Percentiles rank a stretch among this genome's conserved stretches.
Conservation (phyloP, 1,139 yeast species). For the Kurtzmaniella quercitrusa region DNA sequence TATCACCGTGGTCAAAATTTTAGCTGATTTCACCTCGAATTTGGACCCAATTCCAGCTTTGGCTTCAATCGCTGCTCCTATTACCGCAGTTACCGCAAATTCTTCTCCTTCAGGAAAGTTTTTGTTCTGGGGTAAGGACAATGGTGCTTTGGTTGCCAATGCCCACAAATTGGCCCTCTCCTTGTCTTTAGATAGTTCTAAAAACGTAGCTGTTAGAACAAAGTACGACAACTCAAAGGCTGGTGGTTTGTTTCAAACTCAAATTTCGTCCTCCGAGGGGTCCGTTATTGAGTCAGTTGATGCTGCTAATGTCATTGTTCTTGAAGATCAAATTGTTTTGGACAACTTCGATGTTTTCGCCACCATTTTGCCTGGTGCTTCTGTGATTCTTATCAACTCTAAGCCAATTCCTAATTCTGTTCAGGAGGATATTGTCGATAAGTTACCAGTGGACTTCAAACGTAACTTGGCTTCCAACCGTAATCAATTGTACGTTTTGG, state of each 20-base stretch:
- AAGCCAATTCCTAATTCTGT: conserved; percentile 36
- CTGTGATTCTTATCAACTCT: conserved; percentile 46
- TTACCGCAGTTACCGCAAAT: conserved; percentile 28
- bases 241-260: conserved; percentile 83
- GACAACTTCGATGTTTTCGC: conserved; percentile 57
- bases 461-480: conserved; percentile 51
- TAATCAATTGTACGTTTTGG: conserved; percentile 50
- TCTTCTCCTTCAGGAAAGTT: conserved; percentile 47
- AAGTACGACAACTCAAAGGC: conserved; percentile 65
- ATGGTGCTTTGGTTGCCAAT: conserved; percentile 49
- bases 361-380: conserved; percentile 54
- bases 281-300: conserved; percentile 41
- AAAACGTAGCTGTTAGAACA: conserved; percentile 53
- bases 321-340: conserved; percentile 56
- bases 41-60: conserved; percentile 21
- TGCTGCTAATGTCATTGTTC: conserved; percentile 57
- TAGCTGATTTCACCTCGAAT: conserved; percentile 38
- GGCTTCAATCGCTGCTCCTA: conserved; percentile 11
- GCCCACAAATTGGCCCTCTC: conserved; percentile 69
- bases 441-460: conserved; percentile 52
- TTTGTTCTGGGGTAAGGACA: conserved; percentile 68
- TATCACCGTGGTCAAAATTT: conserved; percentile 45
- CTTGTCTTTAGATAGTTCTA: conserved; percentile 60
- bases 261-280: conserved; percentile 44
- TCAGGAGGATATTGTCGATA: conserved; percentile 44